Percentiles rank a stretch among this genome's conserved stretches.
Evolutionary conservation across 306 rosid genomes (phyloP).

Genomic region (Phaseolus lunatus): DNA sequence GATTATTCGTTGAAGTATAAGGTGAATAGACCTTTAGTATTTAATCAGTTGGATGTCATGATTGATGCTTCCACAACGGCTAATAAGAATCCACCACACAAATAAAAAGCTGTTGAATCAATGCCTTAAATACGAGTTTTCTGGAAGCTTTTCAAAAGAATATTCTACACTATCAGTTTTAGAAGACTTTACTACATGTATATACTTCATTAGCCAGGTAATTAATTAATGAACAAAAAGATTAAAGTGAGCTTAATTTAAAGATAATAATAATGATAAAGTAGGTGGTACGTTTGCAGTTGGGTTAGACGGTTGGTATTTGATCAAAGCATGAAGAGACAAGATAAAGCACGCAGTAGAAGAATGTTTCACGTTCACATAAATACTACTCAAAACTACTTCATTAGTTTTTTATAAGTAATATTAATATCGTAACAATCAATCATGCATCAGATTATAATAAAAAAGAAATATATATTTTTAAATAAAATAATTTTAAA

Average conservation of each 20-base stretch:
- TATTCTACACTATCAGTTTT: background rate
- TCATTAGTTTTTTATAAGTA: no score
- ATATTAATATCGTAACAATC: no score
- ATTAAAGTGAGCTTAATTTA: no score
- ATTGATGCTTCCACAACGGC: slow-evolving; percentile 21
- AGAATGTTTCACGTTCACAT: slow-evolving; percentile 20
- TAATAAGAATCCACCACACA: slow-evolving; percentile 2
- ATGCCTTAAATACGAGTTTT: slow-evolving; percentile 9
- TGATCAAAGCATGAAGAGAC: background rate
- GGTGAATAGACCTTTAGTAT: background rate
- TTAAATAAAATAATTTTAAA: no score
- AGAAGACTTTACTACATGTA: no score
- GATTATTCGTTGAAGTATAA: slow-evolving; percentile 18
- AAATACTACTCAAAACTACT: slow-evolving; percentile 27
- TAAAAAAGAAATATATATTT: no score
- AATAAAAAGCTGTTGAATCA: slow-evolving; percentile 9
- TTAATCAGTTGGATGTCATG: slow-evolving; percentile 4
- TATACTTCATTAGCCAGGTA: no score
- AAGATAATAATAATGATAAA: background rate
- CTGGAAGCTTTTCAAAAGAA: background rate
- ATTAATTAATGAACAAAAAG: no score
- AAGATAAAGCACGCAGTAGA: slow-evolving; percentile 14
- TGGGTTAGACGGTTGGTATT: background rate
- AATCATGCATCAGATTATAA: no score
- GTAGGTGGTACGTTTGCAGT: background rate